phyloP scores from a whole-genome alignment of 768 basidiomycete genomes.

The Hygrophorus russula region DNA sequence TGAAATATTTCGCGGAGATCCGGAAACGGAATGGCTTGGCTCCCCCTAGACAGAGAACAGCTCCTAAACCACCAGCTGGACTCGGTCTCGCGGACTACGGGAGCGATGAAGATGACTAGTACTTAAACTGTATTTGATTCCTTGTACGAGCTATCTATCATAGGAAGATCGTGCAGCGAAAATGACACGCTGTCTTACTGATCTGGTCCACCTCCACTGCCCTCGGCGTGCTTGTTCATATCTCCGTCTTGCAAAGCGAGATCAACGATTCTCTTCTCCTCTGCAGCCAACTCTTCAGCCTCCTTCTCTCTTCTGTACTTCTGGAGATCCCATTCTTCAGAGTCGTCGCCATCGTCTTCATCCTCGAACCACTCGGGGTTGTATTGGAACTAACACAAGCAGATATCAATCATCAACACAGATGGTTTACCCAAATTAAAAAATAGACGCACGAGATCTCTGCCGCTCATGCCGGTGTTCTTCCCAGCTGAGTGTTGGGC shows the following conservation, averaged over 20 bases:
- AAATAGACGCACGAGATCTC: slow-evolving; percentile 60
- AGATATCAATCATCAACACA: slow-evolving; percentile 6
- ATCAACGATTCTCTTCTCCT: slow-evolving; percentile 24
- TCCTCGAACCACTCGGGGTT: slow-evolving; percentile 93
- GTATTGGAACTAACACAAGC: slow-evolving; percentile 68
- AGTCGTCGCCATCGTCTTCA: slow-evolving; percentile 39
- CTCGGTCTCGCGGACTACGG: slow-evolving; percentile 68
- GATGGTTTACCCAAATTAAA: neutral
- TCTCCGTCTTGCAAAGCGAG: neutral
- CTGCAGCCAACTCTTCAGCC: slow-evolving; percentile 5
- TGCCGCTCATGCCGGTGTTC: slow-evolving; percentile 85
- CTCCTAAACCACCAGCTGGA: slow-evolving; percentile 28
- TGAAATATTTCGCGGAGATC: slow-evolving; percentile 88
- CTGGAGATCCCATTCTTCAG: slow-evolving; percentile 48
- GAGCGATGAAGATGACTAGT: slow-evolving; percentile 51
- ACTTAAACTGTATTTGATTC: neutral
- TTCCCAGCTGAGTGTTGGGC: slow-evolving; percentile 78
- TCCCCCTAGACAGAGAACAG: slow-evolving; percentile 15
- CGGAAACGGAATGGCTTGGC: slow-evolving; percentile 49
- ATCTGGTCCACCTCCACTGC: neutral
- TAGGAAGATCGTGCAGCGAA: too few relatives aligned
- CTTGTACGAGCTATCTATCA: too few relatives aligned
- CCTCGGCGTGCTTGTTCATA: neutral
- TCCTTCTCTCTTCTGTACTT: slow-evolving; percentile 22
- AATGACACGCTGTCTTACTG: neutral